A percentile compares a stretch with the other conserved stretches of the same genome.
Evolutionary conservation across 768 basidiomycete genomes (phyloP).

Genomic region (Serendipita sp.): DNA sequence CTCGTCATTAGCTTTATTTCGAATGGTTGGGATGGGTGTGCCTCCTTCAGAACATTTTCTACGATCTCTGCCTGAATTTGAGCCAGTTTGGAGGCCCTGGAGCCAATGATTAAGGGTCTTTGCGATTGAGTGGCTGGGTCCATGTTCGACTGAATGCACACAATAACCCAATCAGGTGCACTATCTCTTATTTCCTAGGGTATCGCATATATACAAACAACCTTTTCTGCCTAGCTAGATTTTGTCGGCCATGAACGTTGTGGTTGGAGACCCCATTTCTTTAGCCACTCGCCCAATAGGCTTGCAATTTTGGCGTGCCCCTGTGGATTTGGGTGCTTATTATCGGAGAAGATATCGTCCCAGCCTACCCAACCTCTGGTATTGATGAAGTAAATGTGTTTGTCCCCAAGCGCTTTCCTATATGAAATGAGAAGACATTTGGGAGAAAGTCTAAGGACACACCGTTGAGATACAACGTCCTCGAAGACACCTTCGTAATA

Average conservation of each 20-base stretch:
- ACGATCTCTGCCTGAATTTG: constrained; percentile 80
- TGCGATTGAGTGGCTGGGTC: background rate
- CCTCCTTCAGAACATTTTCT: constrained; percentile 39
- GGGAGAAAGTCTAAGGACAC: constrained; percentile 1
- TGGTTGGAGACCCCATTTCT: constrained; percentile 29
- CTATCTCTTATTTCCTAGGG: too few relatives aligned
- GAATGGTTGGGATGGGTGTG: constrained; percentile 36
- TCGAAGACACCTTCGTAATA: constrained; percentile 35
- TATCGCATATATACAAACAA: background rate
- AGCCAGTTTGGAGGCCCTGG: constrained; percentile 75
- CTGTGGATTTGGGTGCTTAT: constrained; percentile 30
- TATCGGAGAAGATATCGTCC: constrained; percentile 30
- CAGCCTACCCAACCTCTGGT: constrained; percentile 40
- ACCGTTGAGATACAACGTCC: constrained; percentile 29
- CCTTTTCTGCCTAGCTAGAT: background rate
- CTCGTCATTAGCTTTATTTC: constrained; percentile 50
- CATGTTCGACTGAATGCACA: background rate
- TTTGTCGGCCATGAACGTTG: constrained; percentile 14
- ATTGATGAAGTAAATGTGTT: constrained; percentile 35
- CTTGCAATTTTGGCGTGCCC: constrained; percentile 34
- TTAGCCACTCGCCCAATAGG: constrained; percentile 29
- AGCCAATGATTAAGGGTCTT: constrained; percentile 46
- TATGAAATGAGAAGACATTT: background rate
- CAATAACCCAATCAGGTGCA: too few relatives aligned
- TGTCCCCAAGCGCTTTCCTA: constrained; percentile 28